phyloP scores from a whole-genome alignment of 2,329 filamentous ascomycete genomes.

The Penicillium decumbens region DNA sequence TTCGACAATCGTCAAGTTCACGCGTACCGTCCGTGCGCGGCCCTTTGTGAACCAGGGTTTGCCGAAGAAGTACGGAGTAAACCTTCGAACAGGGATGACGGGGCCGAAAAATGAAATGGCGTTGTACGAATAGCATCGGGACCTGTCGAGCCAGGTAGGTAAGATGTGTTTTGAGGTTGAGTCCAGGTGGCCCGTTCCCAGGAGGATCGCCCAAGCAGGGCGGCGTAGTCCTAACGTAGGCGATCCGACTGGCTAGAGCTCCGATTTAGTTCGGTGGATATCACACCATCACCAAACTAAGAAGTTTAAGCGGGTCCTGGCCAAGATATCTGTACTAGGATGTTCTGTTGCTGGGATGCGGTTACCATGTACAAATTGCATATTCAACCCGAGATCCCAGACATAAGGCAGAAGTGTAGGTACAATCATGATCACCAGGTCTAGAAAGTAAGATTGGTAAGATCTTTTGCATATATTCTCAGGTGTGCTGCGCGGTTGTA shows the following conservation, averaged over 20 bases:
- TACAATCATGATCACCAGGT: slow-evolving; percentile 14
- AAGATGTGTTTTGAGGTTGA: slow-evolving; percentile 3
- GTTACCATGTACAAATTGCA: not conserved
- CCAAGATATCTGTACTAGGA: not conserved
- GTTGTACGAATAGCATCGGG: slow-evolving; percentile 14
- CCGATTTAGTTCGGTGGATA: slow-evolving; percentile 13
- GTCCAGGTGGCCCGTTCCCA: slow-evolving; percentile 2
- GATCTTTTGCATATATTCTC: not conserved
- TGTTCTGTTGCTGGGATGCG: not conserved
- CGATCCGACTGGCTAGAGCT: slow-evolving; percentile 17
- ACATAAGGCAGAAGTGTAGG: slow-evolving; percentile 8
- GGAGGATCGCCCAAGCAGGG: slow-evolving; percentile 5
- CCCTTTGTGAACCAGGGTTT: slow-evolving; percentile 12
- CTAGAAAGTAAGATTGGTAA: not conserved
- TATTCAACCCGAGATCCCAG: not conserved
- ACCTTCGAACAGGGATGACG: slow-evolving; percentile 8
- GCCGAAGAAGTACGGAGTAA: slow-evolving; percentile 2
- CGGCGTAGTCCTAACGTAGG: slow-evolving; percentile 3
- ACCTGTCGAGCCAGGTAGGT: not conserved
- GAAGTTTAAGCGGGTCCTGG: slow-evolving; percentile 10
- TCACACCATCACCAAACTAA: slow-evolving; percentile 12
- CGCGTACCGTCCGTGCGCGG: slow-evolving; percentile 17
- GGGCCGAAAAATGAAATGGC: not conserved
- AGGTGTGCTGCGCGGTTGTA: not conserved
- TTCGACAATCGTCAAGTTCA: slow-evolving; percentile 17